Conservation (phyloP, 176 grass and related monocot species). For the Rhynchospora tenuis region DNA sequence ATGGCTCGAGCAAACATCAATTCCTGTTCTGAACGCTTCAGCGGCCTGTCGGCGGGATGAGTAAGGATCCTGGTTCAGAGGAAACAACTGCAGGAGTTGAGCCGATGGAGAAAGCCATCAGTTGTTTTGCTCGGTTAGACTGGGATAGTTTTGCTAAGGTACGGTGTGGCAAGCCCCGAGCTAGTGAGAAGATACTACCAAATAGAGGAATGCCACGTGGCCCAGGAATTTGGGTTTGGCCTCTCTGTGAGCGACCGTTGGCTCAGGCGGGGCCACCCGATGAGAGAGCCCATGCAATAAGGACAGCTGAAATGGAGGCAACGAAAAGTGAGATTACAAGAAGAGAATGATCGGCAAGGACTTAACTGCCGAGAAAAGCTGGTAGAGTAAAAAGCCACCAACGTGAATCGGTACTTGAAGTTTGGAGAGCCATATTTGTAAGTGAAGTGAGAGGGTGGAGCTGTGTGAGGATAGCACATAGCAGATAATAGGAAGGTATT, state of each 20-base stretch:
- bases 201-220: constrained; percentile 45
- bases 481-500: no score
- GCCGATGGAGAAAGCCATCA: constrained; percentile 59
- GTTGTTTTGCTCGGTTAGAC: background rate
- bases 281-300: constrained; percentile 41
- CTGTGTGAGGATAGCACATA: no score
- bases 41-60: constrained; percentile 50
- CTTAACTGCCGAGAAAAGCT: constrained; percentile 34
- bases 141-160: constrained; percentile 24
- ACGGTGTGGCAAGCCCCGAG: constrained; percentile 38
- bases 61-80: no score
- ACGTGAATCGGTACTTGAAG: constrained; percentile 24
- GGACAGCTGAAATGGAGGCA: constrained; percentile 9
- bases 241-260: constrained; percentile 24
- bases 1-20: constrained; percentile 60
- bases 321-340: constrained; percentile 21
- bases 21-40: constrained; percentile 48
- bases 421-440: background rate
- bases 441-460: no score
- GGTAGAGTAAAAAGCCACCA: constrained; percentile 53
- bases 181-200: constrained; percentile 47
- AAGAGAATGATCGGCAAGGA: constrained; percentile 26
- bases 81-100: constrained; percentile 33
- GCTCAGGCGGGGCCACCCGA: constrained; percentile 39
- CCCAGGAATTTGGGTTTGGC: constrained; percentile 8